A percentile compares a stretch with the other conserved stretches of the same genome.
These are phyloP conservation scores for Protea cynaroides DNA, from an alignment of 164 flowering plant species.

Conservation along the genomic window DNA sequence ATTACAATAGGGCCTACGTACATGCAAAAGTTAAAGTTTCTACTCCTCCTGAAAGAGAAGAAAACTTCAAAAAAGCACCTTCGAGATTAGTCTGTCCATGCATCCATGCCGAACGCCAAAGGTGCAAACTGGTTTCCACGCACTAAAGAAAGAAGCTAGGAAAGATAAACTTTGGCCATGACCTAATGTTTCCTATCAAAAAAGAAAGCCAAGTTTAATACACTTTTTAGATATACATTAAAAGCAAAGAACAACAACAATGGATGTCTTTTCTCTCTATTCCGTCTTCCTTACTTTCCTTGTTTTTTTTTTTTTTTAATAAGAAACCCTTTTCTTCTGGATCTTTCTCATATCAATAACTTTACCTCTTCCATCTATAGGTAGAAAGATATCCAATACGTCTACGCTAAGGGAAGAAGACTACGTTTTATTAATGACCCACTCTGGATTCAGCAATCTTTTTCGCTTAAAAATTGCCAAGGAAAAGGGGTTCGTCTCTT, in stretches of 20 bases:
- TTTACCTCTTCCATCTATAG: too few relatives aligned
- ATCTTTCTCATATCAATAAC: too few relatives aligned
- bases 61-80: conserved; percentile 13
- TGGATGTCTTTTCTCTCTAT: conserved; percentile 29
- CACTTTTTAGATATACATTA: conserved; percentile 43
- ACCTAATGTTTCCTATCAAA: conserved; percentile 23
- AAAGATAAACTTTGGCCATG: conserved; percentile 35
- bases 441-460: too few relatives aligned
- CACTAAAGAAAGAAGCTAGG: not conserved
- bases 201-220: conserved; percentile 31
- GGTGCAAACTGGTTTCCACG: conserved; percentile 12
- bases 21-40: conserved; percentile 9
- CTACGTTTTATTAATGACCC: too few relatives aligned
- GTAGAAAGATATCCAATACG: conserved; percentile 20
- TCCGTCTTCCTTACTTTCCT: conserved; percentile 9
- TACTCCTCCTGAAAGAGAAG: not conserved
- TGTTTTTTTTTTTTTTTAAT: conserved; percentile 9
- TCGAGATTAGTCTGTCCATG: conserved; percentile 4
- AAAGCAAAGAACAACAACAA: conserved; percentile 53
- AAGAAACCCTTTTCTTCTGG: too few relatives aligned
- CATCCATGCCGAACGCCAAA: not conserved
- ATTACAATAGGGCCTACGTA: conserved; percentile 2
- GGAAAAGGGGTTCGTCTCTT: too few relatives aligned
- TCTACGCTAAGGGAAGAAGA: conserved; percentile 21
- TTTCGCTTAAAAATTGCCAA: too few relatives aligned